Evolutionary conservation across 192 early-diverging fungal species (phyloP).

Genomic region (Gigaspora rosea): DNA sequence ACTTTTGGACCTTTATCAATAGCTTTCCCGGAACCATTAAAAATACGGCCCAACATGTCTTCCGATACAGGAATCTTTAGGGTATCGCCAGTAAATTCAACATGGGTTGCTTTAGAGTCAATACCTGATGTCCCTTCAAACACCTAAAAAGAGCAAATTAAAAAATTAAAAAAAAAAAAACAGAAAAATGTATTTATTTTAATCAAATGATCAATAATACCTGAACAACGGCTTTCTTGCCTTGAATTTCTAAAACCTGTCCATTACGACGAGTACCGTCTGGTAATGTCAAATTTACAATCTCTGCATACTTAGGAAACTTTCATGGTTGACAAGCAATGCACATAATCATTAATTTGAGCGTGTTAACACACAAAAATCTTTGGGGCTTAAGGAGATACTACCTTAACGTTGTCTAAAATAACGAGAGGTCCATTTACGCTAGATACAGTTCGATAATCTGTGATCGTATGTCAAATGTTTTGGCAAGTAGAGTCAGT

Average conservation of each 20-base stretch:
- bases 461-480: conserved; percentile 45
- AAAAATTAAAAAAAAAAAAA: background rate
- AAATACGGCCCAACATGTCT: conserved; percentile 98
- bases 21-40: conserved; percentile 98
- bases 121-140: conserved; percentile 98
- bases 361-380: background rate
- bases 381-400: background rate
- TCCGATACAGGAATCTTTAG: conserved; percentile 97
- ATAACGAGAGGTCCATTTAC: conserved; percentile 98
- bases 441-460: conserved; percentile 96
- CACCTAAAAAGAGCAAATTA: conserved; percentile 53
- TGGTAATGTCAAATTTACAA: conserved; percentile 94
- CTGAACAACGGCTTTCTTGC: conserved; percentile 94
- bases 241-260: conserved; percentile 96
- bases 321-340: conserved; percentile 35
- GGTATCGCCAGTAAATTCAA: conserved; percentile 94
- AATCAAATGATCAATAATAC: conserved; percentile 43
- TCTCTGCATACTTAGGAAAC: conserved; percentile 97
- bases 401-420: conserved; percentile 96
- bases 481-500: no score
- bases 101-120: conserved; percentile 94
- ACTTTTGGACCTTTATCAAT: conserved; percentile 99
- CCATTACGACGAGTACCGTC: conserved; percentile 94
- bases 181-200: background rate
- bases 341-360: background rate